Base-by-base conservation (phyloP, 768 basidiomycete genomes). In the Neoboletus magnificus region DNA sequence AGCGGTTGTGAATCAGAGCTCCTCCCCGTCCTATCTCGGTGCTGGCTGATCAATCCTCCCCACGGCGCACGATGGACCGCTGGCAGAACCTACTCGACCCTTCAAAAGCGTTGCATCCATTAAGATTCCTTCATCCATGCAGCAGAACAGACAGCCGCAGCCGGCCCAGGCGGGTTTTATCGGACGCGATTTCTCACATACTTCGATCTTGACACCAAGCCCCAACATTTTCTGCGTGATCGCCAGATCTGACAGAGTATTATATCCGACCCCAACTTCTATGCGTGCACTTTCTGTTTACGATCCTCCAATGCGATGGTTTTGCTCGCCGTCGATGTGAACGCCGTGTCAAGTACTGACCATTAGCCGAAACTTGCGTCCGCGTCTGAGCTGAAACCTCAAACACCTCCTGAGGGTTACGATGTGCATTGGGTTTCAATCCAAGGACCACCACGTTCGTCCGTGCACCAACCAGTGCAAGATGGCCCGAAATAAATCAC, bases 281-380 rank as follows among this genome's bases (percentile, higher is more conserved):
- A 52, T 61, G 1, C 41, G 30, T 52, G 37, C 46, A 0, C 46
- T 49, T 60, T 58, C 63, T 48, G 23, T 22, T 9, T 52, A 3
- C 54, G 63, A 66, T 64, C 61, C 60, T 62, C 60, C 63, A 55
- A 30, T 12, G 7, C 33, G 27, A 15, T 13, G 10, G 20, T 5
- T 22, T 23, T 7, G 10, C 35, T 35, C 42, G 22, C 25, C 41
- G n/a, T 47, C 43, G 11, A 8, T 15, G 32, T 33, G 20, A 33
- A 22, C 30, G 27, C 23, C 50, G 47, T 32, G 23, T 39, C 35
- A n/a, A n/a, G n/a, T n/a, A 36, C 12, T 33, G 20, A 40, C 39
- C 13, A 1, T 5, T 8, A 20, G 27, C 39, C 52, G 62, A 61
- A 52, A 50, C 57, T 13, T 44, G 33, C 51, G 12, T 20, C 3